Conservation (phyloP, 176 grass and related monocot species). For the Phoenix roebelenii region DNA sequence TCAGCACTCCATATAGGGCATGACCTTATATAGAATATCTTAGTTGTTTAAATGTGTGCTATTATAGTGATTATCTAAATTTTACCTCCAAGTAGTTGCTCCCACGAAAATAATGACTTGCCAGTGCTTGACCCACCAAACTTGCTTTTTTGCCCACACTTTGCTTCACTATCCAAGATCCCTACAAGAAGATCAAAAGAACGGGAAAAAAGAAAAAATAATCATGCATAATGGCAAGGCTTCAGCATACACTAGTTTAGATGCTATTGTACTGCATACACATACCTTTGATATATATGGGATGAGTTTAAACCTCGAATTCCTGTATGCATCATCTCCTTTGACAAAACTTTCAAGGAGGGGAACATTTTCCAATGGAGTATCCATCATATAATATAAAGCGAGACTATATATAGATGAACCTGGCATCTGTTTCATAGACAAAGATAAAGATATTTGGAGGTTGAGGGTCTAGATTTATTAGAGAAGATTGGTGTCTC, state of each 20-base stretch:
- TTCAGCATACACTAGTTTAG: neutral
- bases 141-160: slow-evolving; percentile 99
- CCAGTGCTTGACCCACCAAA: slow-evolving; percentile 85
- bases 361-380: slow-evolving; percentile 76
- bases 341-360: slow-evolving; percentile 82
- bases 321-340: slow-evolving; percentile 91
- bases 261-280: neutral
- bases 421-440: slow-evolving; percentile 58
- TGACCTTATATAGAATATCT: no score
- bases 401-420: slow-evolving; percentile 83
- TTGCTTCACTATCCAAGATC: slow-evolving; percentile 99
- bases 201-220: neutral
- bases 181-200: slow-evolving; percentile 29
- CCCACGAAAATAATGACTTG: slow-evolving; percentile 93
- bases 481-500: no score
- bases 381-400: slow-evolving; percentile 97
- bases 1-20: no score
- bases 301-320: slow-evolving; percentile 99
- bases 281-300: slow-evolving; percentile 89
- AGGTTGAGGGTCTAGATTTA: no score
- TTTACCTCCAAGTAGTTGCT: slow-evolving; percentile 53
- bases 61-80: slow-evolving; percentile 1
- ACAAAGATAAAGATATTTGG: neutral
- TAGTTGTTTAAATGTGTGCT: no score
- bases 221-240: neutral